phyloP scores from a whole-genome alignment of 2,329 filamentous ascomycete species.

The Diaporthe sp. region DNA sequence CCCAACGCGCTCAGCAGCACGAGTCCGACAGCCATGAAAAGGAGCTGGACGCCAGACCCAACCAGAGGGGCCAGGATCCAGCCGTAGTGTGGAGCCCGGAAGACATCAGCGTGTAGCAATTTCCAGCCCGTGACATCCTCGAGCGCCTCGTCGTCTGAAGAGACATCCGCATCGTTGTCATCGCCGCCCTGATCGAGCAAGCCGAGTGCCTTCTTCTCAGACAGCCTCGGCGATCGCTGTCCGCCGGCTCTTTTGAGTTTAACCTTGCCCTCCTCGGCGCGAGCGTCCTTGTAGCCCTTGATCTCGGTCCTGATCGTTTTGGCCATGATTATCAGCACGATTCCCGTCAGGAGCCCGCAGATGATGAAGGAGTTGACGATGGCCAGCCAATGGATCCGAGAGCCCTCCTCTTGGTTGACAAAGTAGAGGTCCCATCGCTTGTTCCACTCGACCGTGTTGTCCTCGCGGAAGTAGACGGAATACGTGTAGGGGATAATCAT shows the following conservation, averaged over 20 bases:
- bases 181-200: constrained; percentile 73
- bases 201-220: constrained; percentile 71
- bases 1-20: constrained; percentile 81
- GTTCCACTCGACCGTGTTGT: constrained; percentile 83
- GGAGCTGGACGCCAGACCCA: constrained; percentile 87
- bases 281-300: constrained; percentile 78
- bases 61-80: constrained; percentile 83
- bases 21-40: constrained; percentile 84
- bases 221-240: constrained; percentile 55
- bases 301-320: constrained; percentile 85
- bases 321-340: constrained; percentile 85
- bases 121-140: constrained; percentile 93
- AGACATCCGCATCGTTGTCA: constrained; percentile 67
- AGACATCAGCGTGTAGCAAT: constrained; percentile 88
- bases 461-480: constrained; percentile 90
- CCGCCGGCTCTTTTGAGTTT: constrained; percentile 64
- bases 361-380: constrained; percentile 91
- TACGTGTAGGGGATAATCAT: constrained; percentile 88
- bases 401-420: constrained; percentile 86
- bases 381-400: constrained; percentile 87
- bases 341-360: constrained; percentile 81
- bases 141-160: constrained; percentile 78
- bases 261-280: constrained; percentile 76
- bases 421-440: constrained; percentile 93
- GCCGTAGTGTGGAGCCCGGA: constrained; percentile 79